These are phyloP conservation scores for Paraconiothyrium sp. DNA, from an alignment of 2,329 filamentous ascomycete species.

Conservation along the genomic window DNA sequence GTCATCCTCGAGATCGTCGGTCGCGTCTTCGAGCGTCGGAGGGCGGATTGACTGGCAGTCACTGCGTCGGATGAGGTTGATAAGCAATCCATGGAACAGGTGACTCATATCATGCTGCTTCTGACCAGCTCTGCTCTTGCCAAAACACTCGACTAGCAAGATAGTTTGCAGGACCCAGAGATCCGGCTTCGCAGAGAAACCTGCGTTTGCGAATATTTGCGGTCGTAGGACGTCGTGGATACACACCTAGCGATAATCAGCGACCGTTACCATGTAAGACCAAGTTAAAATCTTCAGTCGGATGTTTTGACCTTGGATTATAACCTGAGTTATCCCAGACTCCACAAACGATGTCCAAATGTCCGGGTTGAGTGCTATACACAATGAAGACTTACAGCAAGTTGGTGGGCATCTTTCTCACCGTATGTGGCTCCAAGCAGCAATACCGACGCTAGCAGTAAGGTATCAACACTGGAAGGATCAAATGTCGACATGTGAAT, in stretches of 20 bases:
- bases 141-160: conserved; percentile 70
- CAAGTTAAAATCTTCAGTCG: background rate
- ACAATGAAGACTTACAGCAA: conserved; percentile 55
- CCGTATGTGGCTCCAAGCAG: conserved; percentile 70
- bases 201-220: conserved; percentile 66
- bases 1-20: conserved; percentile 54
- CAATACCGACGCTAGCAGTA: conserved; percentile 65
- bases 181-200: conserved; percentile 67
- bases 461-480: conserved; percentile 58
- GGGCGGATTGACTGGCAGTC: conserved; percentile 60
- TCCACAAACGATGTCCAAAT: background rate
- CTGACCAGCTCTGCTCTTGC: conserved; percentile 69
- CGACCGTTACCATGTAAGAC: background rate
- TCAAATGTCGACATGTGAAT: conserved; percentile 68
- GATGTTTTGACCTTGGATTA: background rate
- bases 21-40: conserved; percentile 44
- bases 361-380: background rate
- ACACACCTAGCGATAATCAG: conserved; percentile 54
- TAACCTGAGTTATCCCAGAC: background rate
- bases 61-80: conserved; percentile 64
- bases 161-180: conserved; percentile 71
- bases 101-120: conserved; percentile 72
- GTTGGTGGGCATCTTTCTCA: conserved; percentile 66
- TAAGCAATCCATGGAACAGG: conserved; percentile 65
- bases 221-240: conserved; percentile 69